Evolutionary conservation across 257 asterid species (phyloP).

Genomic region (Handroanthus guayacan): DNA sequence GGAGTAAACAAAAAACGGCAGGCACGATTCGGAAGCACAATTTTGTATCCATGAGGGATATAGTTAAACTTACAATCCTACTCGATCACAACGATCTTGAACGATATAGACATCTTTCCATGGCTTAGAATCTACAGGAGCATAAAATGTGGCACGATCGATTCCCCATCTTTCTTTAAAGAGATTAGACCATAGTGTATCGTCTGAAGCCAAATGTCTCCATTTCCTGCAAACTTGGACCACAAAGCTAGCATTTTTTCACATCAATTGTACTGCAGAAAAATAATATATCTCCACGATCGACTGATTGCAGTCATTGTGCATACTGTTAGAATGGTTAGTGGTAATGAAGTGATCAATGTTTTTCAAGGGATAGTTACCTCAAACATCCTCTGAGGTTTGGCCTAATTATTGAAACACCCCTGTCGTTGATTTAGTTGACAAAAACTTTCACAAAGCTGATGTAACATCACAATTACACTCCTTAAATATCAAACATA

Average conservation of each 20-base stretch:
- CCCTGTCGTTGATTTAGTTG: too few species aligned
- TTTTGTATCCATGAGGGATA: not conserved
- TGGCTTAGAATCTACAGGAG: constrained; percentile 58
- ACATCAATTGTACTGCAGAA: constrained; percentile 22
- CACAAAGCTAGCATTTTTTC: constrained; percentile 32
- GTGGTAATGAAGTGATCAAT: not conserved
- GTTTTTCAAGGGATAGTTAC: too few species aligned
- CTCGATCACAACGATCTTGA: constrained; percentile 81
- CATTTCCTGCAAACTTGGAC: constrained; percentile 82
- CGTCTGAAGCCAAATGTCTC: constrained; percentile 65
- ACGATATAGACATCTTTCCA: constrained; percentile 80
- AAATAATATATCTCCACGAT: not conserved
- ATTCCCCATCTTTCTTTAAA: constrained; percentile 79
- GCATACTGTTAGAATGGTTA: not conserved
- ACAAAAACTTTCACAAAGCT: too few species aligned
- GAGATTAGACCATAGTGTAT: constrained; percentile 65
- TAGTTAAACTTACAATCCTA: constrained; percentile 67
- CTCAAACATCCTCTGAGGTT: too few species aligned
- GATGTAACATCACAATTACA: too few species aligned
- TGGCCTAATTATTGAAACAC: too few species aligned
- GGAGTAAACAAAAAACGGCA: constrained; percentile 6
- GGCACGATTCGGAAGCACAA: not conserved
- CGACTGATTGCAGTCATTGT: too few species aligned
- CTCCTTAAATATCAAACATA: too few species aligned
- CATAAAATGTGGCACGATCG: constrained; percentile 61